Evolutionary conservation across 768 basidiomycete genomes (phyloP), one percentile per base, ranked within the genome.

Genomic region (Leucosporidium creatinivorum): DNA sequence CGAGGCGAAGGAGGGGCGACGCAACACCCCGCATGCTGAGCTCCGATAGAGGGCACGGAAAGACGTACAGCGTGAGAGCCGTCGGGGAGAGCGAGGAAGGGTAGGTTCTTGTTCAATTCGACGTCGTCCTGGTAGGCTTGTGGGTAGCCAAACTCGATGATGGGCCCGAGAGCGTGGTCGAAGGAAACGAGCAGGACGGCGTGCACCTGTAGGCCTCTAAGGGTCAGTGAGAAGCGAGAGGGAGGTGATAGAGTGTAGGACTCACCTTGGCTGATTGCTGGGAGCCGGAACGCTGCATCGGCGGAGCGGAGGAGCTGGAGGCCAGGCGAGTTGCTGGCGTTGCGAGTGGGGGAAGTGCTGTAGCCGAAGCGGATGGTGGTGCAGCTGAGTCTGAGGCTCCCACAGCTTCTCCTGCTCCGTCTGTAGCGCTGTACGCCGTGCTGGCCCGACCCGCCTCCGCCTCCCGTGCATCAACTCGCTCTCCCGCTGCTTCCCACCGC

Each of bases 41-140:
- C n/a, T n/a, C n/a, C n/a, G n/a, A n/a, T n/a, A n/a, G n/a, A n/a
- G n/a, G n/a, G n/a, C n/a, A n/a, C n/a, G n/a, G n/a, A n/a, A n/a
- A n/a, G 31, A 80, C 87, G 69, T 73, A 93, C 91, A 73, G 96
- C 77, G 79, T 99, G 96, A 15, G 96, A 96, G 23, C 96, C 96
- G 75, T 99, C 96, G 2, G 96, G 96, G 31, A 99, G 83, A 0
- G 96, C 96, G 18, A 99, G 83, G 80, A 99, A 98, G 0, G 96
- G 96, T 36, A 99, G 81, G 44, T 91, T 86, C 77, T 87, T 89
- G 44, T 82, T 81, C 33, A 97, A 82, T 76, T 93, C 90, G 68
- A 9, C 26, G 51, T 52, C 51, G 15, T 23, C 51, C 15, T n/a
- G 23, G 9, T n/a, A 52, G n/a, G 73, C 58, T 0, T 72, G 66